Evolutionary conservation across 169 alveolate species (phyloP), one percentile per base, ranked within the genome.

Genomic region (Theileria parva): DNA sequence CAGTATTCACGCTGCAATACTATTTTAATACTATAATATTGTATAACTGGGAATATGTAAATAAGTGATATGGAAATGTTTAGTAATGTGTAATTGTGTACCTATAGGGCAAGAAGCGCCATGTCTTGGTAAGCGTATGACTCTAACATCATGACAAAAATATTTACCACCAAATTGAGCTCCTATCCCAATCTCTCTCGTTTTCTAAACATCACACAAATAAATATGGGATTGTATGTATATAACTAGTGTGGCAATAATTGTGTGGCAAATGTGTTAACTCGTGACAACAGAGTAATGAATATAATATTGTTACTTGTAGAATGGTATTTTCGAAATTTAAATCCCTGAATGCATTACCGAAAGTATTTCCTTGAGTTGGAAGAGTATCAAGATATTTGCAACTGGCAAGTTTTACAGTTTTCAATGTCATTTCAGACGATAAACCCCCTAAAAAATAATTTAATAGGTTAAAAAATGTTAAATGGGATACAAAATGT

Each of bases 101-200:
- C 94, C 94, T 53, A 94, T 92, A 2, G 97, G 97, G 50, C 96
- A 92, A 5, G 96, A 93, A 6, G 96, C 97, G 6, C 96, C 96
- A 78, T 94, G 97, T 32, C 97, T 67, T 37, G 97, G 97, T 63
- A 94, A 86, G 23, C 97, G 74, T 57, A 94, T 85, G 28, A 94
- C 95, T 30, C 97, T 86, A 34, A 94, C 97, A 69, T 94, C 97
- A 61, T 94, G 97, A 64, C 94, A 85, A 86, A 93, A 94, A 90
- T 94, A 93, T 85, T 92, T 94, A 37, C 97, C 97, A 2, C 97
- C 97, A 68, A 94, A 94, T 78, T 94, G 97, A 37, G 97, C 97
- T 30, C 97, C 97, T 32, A 94, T 92, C 39, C 97, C 97, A 37
- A 94, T 79, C 27, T 81, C 85, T 67, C 92, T 88, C 9, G 92